Conservation (phyloP, 441 rosid species). For the Hypseocharis bilobata region DNA sequence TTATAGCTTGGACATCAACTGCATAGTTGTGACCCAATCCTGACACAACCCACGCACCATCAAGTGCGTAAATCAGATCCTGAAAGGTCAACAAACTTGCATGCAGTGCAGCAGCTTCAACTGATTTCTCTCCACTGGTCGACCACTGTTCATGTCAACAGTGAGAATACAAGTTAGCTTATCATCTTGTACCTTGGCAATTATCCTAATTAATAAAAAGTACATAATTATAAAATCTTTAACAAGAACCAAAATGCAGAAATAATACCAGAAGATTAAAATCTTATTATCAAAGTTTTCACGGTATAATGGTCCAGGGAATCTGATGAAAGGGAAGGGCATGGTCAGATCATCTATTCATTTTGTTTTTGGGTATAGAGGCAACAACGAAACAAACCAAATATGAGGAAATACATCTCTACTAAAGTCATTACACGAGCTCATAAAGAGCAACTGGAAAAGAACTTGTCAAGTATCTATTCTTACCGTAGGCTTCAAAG, state of each 20-base stretch:
- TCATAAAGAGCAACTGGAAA: not conserved
- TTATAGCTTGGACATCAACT: conserved; percentile 32
- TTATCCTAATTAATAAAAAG: not conserved
- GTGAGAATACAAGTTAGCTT: conserved; percentile 1
- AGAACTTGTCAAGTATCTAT: not conserved
- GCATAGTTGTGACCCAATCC: conserved; percentile 61
- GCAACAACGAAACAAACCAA: not conserved
- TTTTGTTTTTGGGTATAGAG: not conserved
- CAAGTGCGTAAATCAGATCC: conserved; percentile 55
- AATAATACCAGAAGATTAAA: not conserved
- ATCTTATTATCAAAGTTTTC: no score
- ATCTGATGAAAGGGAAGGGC: not conserved
- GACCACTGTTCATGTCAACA: conserved; percentile 28
- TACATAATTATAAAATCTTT: not conserved
- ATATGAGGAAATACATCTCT: not conserved
- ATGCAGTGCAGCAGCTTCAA: conserved; percentile 38
- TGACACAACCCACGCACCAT: conserved; percentile 49
- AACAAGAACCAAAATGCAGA: not conserved
- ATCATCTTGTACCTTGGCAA: not conserved
- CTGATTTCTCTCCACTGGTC: conserved; percentile 32
- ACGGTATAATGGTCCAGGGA: no score
- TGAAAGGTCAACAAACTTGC: conserved; percentile 75
- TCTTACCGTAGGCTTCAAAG: not conserved
- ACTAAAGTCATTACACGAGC: not conserved
- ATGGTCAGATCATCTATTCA: not conserved